Percentiles rank a stretch among this genome's conserved stretches.
phyloP scores from a whole-genome alignment of 2,329 filamentous ascomycete species.

The Fusarium brevicatenulatum region DNA sequence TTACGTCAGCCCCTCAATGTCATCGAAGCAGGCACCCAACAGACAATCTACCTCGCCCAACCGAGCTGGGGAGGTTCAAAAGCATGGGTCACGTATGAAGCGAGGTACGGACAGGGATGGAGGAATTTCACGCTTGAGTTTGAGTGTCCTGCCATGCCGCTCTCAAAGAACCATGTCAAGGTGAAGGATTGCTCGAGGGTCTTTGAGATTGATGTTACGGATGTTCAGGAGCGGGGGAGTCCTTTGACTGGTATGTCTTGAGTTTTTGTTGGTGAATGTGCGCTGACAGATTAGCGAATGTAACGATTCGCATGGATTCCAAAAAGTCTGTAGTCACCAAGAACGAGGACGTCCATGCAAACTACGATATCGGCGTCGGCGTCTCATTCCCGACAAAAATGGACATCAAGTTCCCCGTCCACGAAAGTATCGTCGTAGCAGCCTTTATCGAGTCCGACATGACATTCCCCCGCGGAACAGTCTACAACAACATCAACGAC shows the following conservation, averaged over 20 bases:
- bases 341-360: not conserved
- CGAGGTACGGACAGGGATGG: slow-evolving; percentile 9
- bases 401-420: slow-evolving; percentile 20
- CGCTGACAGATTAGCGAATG: slow-evolving; percentile 5
- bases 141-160: slow-evolving; percentile 20
- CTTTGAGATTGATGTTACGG: slow-evolving; percentile 14
- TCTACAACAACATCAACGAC: slow-evolving; percentile 32
- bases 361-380: slow-evolving; percentile 21
- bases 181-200: slow-evolving; percentile 9
- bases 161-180: slow-evolving; percentile 12
- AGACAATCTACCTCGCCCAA: slow-evolving; percentile 19
- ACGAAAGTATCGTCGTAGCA: slow-evolving; percentile 23
- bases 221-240: slow-evolving; percentile 19
- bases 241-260: slow-evolving; percentile 5
- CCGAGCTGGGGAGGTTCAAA: slow-evolving; percentile 24
- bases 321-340: not conserved
- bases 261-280: rapidly evolving
- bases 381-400: slow-evolving; percentile 17
- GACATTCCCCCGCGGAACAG: slow-evolving; percentile 21
- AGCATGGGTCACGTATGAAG: slow-evolving; percentile 26
- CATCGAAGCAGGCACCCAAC: slow-evolving; percentile 18
- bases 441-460: slow-evolving; percentile 28
- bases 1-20: slow-evolving; percentile 28
- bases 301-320: slow-evolving; percentile 13
- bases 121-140: slow-evolving; percentile 27